Conservation (phyloP, 352 stramenopile genomes). For the Phytophthora lateralis region DNA sequence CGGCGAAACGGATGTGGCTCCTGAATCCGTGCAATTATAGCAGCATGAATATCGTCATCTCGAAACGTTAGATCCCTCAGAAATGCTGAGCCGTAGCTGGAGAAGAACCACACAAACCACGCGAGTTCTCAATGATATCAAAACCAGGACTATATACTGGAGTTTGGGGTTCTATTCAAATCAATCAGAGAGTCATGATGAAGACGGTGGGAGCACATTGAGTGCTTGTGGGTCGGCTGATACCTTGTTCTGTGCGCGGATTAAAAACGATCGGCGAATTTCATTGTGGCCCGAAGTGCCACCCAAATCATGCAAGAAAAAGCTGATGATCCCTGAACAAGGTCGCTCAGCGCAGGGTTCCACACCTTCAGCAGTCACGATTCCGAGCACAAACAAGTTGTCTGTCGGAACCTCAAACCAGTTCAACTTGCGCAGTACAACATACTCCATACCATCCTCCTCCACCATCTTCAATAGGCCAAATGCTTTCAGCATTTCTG, state of each 20-base stretch:
- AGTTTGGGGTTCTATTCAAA: too few relatives aligned
- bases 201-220: not conserved
- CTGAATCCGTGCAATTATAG: not conserved
- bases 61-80: too few relatives aligned
- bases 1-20: not conserved
- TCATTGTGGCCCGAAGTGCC: not conserved
- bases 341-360: not conserved
- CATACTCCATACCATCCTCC: not conserved
- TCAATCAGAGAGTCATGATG: not conserved
- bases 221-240: not conserved
- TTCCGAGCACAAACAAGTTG: constrained; percentile 3
- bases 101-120: too few relatives aligned
- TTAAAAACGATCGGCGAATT: not conserved
- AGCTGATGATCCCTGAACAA: not conserved
- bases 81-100: too few relatives aligned
- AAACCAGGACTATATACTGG: too few relatives aligned
- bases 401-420: not conserved
- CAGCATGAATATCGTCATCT: not conserved
- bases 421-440: not conserved
- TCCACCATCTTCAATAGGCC: constrained; percentile 11
- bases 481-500: constrained; percentile 13
- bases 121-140: too few relatives aligned
- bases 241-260: not conserved
- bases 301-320: not conserved
- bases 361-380: not conserved